phyloP scores from a whole-genome alignment of 2,329 filamentous ascomycete genomes.

The Alternaria alternata region DNA sequence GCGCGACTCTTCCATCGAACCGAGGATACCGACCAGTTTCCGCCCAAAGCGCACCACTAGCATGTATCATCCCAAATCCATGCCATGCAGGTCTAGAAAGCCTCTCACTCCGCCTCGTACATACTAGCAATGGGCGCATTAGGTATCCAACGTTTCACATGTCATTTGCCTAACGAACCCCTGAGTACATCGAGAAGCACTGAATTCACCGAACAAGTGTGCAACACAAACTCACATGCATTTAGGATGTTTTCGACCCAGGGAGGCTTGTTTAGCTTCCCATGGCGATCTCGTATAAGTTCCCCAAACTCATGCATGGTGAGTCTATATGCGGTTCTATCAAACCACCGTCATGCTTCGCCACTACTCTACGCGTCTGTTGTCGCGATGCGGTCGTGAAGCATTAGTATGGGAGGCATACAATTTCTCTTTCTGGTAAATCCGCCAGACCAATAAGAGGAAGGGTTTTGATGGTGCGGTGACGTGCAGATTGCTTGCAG shows the following conservation, averaged over 20 bases:
- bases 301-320: background rate
- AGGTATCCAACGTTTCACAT: background rate
- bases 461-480: background rate
- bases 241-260: background rate
- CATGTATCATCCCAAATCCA: background rate
- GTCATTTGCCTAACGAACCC: background rate
- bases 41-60: background rate
- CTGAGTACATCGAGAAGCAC: constrained; percentile 1
- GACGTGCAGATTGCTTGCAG: constrained; percentile 2
- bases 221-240: constrained; percentile 1
- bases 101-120: constrained; percentile 3
- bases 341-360: background rate
- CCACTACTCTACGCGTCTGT: background rate
- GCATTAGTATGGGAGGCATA: background rate
- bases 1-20: background rate
- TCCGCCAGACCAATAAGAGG: background rate
- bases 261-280: background rate
- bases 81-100: background rate
- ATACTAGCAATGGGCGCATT: background rate
- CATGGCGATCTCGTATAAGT: background rate
- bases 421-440: background rate
- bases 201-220: constrained; percentile 1
- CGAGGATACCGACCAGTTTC: background rate
- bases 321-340: background rate
- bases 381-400: background rate